These are phyloP conservation scores for Pseudocercospora pini-densiflorae DNA, from an alignment of 2,329 filamentous ascomycete species.

Conservation along the genomic window DNA sequence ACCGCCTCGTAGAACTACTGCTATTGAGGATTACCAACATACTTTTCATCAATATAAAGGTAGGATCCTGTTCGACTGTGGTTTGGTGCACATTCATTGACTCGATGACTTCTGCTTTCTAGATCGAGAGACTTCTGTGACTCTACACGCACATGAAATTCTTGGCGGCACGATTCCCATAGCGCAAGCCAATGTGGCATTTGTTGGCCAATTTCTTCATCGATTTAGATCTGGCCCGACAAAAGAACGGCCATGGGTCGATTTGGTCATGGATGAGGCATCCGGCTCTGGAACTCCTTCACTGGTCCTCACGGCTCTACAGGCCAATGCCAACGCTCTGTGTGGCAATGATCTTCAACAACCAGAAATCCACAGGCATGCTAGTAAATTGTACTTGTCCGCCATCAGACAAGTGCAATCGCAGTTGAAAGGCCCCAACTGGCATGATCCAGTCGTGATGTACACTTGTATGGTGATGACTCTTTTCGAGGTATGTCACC, in stretches of 20 bases:
- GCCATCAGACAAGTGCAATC: slow-evolving; percentile 8
- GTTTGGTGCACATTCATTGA: background rate
- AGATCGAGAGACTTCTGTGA: background rate
- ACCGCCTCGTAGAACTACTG: background rate
- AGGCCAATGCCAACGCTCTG: slow-evolving; percentile 18
- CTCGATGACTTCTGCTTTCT: background rate
- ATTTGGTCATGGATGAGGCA: slow-evolving; percentile 9
- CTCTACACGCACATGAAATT: slow-evolving; percentile 6
- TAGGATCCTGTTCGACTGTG: background rate
- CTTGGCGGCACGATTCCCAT: slow-evolving; percentile 11
- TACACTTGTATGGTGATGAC: slow-evolving; percentile 20
- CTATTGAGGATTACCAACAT: slow-evolving; percentile 6
- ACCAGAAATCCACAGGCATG: slow-evolving; percentile 13
- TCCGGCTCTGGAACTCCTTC: background rate
- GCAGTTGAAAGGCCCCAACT: slow-evolving; percentile 5
- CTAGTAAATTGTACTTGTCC: slow-evolving; percentile 16
- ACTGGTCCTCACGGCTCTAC: slow-evolving; percentile 6
- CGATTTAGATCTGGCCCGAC: slow-evolving; percentile 1
- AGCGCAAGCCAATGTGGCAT: slow-evolving; percentile 3
- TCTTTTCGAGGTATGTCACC: slow-evolving; percentile 16
- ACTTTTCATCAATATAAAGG: background rate
- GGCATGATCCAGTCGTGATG: slow-evolving; percentile 11
- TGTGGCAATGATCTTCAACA: slow-evolving; percentile 16
- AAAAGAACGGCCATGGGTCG: slow-evolving; percentile 14
- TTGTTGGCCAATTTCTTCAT: slow-evolving; percentile 7